A percentile compares a stretch with the other conserved stretches of the same genome.
phyloP scores from a whole-genome alignment of 306 rosid species.

The Vigna reflexopilosa region DNA sequence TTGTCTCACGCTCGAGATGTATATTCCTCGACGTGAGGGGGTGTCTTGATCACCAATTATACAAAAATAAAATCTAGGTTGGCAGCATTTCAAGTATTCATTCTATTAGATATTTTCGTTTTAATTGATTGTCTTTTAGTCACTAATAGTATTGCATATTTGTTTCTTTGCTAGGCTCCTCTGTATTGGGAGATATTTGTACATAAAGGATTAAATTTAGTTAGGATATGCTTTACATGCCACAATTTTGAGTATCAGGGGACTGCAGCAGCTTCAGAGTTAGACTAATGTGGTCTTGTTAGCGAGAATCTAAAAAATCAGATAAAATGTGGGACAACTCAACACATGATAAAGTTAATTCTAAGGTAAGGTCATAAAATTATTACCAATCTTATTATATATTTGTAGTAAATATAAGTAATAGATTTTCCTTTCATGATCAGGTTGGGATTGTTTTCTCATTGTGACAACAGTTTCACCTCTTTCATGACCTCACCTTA shows the following conservation, averaged over 20 bases:
- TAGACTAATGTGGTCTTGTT: conserved; percentile 89
- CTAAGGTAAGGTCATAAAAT: conserved; percentile 68
- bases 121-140: no score
- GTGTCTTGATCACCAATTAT: no score
- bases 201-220: conserved; percentile 85
- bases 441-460: conserved; percentile 97
- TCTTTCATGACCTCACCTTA: background rate
- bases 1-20: no score
- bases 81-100: no score
- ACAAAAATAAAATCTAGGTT: no score
- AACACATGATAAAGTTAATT: conserved; percentile 75
- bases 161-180: conserved; percentile 74
- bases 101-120: no score
- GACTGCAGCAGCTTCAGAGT: conserved; percentile 76
- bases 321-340: conserved; percentile 96
- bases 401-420: conserved; percentile 33
- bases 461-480: conserved; percentile 98
- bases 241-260: conserved; percentile 99
- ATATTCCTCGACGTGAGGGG: no score
- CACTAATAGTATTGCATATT: no score
- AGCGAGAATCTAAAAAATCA: conserved; percentile 68
- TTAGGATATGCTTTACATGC: conserved; percentile 96
- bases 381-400: conserved; percentile 24
- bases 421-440: conserved; percentile 39
- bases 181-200: conserved; percentile 87